Evolutionary conservation across 2,329 filamentous ascomycete species (phyloP).

Genomic region (Ophiostoma fasciatum): DNA sequence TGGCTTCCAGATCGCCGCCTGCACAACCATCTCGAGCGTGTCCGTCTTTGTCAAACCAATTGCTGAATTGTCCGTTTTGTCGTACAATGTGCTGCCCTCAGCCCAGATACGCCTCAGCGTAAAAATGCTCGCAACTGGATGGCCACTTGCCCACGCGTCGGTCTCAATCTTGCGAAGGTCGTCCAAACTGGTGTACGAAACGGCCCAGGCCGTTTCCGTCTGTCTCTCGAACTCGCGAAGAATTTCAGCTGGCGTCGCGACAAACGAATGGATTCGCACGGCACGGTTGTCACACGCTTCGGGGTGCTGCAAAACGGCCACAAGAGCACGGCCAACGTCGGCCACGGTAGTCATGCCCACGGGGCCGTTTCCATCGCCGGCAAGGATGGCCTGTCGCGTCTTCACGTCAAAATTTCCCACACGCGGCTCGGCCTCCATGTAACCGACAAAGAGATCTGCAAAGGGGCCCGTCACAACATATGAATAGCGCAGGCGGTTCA

Average conservation of each 20-base stretch:
- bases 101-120: conserved; percentile 10
- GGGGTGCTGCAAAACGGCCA: conserved; percentile 4
- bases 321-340: conserved; percentile 6
- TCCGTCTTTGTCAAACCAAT: conserved; percentile 20
- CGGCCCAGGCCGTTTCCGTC: conserved; percentile 5
- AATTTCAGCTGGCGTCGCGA: conserved; percentile 4
- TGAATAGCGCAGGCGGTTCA: conserved; percentile 2
- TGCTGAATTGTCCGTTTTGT: conserved; percentile 35
- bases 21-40: conserved; percentile 8
- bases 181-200: conserved; percentile 4
- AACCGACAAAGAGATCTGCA: conserved; percentile 8
- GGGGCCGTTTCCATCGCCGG: background rate
- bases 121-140: conserved; percentile 5
- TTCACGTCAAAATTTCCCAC: conserved; percentile 5
- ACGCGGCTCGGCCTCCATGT: conserved; percentile 5
- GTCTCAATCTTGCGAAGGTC: conserved; percentile 4
- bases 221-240: conserved; percentile 9
- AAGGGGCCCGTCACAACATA: conserved; percentile 8
- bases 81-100: conserved; percentile 35
- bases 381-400: background rate
- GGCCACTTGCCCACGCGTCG: conserved; percentile 1
- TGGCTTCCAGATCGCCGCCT: conserved; percentile 1
- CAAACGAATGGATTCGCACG: conserved; percentile 6
- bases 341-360: conserved; percentile 8
- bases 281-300: conserved; percentile 6